Evolutionary conservation across 768 basidiomycete species (phyloP).

Genomic region (Suillus cothurnatus): DNA sequence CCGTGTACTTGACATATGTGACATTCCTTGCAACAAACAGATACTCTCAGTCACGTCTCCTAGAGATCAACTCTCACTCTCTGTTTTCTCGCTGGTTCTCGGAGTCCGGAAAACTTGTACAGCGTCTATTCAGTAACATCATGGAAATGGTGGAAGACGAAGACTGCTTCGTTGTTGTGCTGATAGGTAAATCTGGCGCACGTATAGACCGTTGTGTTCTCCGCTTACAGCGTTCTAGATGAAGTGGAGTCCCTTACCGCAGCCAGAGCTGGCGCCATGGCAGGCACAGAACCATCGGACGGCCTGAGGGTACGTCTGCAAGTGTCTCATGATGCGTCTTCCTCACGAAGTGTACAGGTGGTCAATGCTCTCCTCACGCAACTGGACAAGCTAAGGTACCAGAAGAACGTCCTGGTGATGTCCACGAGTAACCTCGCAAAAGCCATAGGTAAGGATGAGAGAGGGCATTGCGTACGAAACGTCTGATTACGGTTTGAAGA

Average conservation of each 20-base stretch:
- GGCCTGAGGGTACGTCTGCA: slow-evolving; percentile 72
- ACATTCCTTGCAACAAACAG: slow-evolving; percentile 40
- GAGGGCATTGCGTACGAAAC: background rate
- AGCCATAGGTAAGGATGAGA: slow-evolving; percentile 73
- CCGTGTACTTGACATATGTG: slow-evolving; percentile 3
- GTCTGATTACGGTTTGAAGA: slow-evolving; percentile 49
- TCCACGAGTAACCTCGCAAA: slow-evolving; percentile 94
- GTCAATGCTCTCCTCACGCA: slow-evolving; percentile 98
- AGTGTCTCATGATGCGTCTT: background rate
- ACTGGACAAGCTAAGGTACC: slow-evolving; percentile 91
- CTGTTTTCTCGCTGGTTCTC: slow-evolving; percentile 99
- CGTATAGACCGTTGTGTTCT: background rate
- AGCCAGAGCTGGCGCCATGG: slow-evolving; percentile 91
- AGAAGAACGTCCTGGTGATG: slow-evolving; percentile 94
- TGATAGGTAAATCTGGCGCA: slow-evolving; percentile 66
- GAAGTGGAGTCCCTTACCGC: slow-evolving; percentile 97
- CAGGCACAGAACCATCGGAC: slow-evolving; percentile 94
- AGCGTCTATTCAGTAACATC: slow-evolving; percentile 86
- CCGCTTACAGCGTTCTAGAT: slow-evolving; percentile 49
- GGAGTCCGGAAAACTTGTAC: slow-evolving; percentile 97
- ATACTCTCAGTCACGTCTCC: slow-evolving; percentile 82
- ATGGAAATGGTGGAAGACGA: slow-evolving; percentile 93
- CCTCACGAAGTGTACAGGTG: slow-evolving; percentile 55
- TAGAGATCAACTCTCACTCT: slow-evolving; percentile 98
- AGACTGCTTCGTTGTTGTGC: slow-evolving; percentile 86